Conservation (phyloP, 108 stramenopile genomes). For the Pelagomonas calceolata region DNA sequence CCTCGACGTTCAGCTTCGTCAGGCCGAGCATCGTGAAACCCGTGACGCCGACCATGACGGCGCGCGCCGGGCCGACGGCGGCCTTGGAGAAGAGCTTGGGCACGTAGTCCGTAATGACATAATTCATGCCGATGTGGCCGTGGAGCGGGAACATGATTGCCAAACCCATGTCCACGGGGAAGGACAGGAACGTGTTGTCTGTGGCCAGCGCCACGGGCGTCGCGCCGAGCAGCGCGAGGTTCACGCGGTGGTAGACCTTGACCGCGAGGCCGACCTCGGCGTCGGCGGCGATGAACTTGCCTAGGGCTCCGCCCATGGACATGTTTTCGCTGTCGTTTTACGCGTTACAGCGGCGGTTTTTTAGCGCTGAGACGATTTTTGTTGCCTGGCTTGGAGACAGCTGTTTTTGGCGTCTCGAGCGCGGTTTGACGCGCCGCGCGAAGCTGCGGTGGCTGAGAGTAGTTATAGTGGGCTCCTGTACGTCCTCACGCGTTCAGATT, state of each 20-base stretch:
- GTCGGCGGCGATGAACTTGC: neutral
- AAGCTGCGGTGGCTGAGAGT: no score
- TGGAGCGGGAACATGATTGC: conserved; percentile 62
- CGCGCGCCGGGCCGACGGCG: conserved; percentile 55
- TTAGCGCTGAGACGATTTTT: no score
- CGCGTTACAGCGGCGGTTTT: no score
- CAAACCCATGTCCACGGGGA: conserved; percentile 56
- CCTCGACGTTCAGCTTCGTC: conserved; percentile 17
- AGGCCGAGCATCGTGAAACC: conserved; percentile 16
- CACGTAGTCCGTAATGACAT: conserved; percentile 82
- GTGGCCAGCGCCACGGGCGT: conserved; percentile 23
- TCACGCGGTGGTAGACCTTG: conserved; percentile 14
- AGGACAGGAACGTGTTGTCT: conserved; percentile 29
- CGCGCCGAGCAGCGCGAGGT: conserved; percentile 8
- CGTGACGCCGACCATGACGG: conserved; percentile 26
- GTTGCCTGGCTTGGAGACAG: no score
- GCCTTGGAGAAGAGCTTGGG: conserved; percentile 60
- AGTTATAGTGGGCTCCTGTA: no score
- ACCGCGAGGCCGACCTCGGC: neutral
- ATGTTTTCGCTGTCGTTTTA: no score
- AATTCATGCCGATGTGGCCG: conserved; percentile 78
- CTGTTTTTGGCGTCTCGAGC: no score
- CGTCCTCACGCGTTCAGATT: no score
- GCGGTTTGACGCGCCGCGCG: no score
- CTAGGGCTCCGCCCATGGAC: no score